Percentiles rank a stretch among this genome's conserved stretches.
phyloP scores from a whole-genome alignment of 2,329 filamentous ascomycete genomes.

The Thelonectria discophora region DNA sequence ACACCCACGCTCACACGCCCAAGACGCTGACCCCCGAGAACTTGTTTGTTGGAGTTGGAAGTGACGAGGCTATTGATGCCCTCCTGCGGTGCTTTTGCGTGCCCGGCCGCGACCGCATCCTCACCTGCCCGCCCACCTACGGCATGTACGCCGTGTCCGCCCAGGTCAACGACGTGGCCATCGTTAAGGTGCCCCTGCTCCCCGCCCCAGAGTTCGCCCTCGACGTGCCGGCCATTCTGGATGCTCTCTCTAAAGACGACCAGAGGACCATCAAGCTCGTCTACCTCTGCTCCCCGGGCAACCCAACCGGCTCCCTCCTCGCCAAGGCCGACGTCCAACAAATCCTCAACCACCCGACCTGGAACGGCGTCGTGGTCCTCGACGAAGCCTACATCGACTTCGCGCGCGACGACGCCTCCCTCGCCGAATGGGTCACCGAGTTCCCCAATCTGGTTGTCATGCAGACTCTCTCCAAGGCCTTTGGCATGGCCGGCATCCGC shows the following conservation, averaged over 20 bases:
- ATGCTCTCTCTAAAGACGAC: conserved; percentile 65
- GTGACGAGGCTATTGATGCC: conserved; percentile 96
- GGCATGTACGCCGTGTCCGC: conserved; percentile 98
- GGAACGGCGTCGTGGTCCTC: conserved; percentile 93
- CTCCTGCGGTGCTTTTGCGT: conserved; percentile 92
- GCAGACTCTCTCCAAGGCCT: conserved; percentile 98
- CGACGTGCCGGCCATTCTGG: conserved; percentile 73
- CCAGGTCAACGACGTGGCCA: conserved; percentile 88
- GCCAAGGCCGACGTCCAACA: conserved; percentile 76
- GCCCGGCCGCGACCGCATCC: conserved; percentile 86
- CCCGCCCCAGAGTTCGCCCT: conserved; percentile 77
- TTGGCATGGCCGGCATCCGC: conserved; percentile 92
- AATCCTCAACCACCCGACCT: conserved; percentile 85
- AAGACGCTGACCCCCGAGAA: conserved; percentile 80
- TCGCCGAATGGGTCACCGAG: conserved; percentile 91
- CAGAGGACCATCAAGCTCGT: conserved; percentile 76
- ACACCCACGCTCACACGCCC: conserved; percentile 81
- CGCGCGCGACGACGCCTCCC: conserved; percentile 75
- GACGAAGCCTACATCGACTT: conserved; percentile 99
- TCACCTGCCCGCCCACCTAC: conserved; percentile 96
- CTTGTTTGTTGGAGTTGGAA: conserved; percentile 94
- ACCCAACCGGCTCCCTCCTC: conserved; percentile 86
- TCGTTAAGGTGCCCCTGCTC: conserved; percentile 86
- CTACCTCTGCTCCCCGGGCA: conserved; percentile 94
- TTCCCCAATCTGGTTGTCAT: conserved; percentile 97